Conservation (phyloP, 495 filamentous ascomycete species). For the Daldinia childiae region DNA sequence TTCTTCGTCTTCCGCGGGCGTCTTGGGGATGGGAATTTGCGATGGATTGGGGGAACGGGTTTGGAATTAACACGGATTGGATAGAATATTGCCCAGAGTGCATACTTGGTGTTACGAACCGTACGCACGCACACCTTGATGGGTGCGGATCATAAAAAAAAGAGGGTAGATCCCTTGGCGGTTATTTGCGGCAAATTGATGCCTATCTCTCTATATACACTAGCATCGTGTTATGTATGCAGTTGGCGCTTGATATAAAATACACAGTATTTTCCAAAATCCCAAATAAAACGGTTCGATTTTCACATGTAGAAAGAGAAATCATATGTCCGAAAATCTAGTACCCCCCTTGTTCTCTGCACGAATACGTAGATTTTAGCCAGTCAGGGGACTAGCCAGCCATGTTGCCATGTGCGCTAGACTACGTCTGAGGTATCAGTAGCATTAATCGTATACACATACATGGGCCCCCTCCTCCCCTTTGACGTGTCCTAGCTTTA, state of each 20-base stretch:
- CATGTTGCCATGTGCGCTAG: conserved; percentile 30
- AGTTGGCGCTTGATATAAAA: conserved; percentile 14
- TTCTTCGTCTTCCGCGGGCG: conserved; percentile 17
- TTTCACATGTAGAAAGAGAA: conserved; percentile 30
- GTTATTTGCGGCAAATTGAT: conserved; percentile 40
- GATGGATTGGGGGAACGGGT: conserved; percentile 16
- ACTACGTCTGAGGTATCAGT: conserved; percentile 29
- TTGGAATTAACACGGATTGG: conserved; percentile 17
- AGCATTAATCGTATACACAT: conserved; percentile 7
- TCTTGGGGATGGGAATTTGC: conserved; percentile 19
- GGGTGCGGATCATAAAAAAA: conserved; percentile 13
- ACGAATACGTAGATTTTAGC: conserved; percentile 31
- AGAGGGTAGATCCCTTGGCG: conserved; percentile 26
- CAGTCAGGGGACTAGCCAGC: conserved; percentile 23
- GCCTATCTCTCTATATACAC: conserved; percentile 10
- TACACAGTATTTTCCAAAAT: conserved; percentile 5
- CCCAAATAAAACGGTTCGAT: conserved; percentile 26
- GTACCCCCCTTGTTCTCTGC: conserved; percentile 15
- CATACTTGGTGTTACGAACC: conserved; percentile 1
- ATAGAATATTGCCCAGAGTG: conserved; percentile 17
- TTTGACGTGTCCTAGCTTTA: conserved; percentile 39
- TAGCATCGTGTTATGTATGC: not conserved
- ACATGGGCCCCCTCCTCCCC: conserved; percentile 1
- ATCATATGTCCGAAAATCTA: conserved; percentile 16
- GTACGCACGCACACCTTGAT: conserved; percentile 5